Conservation (phyloP, 2,329 filamentous ascomycete species). For the Rhexocercosporidium sp. region DNA sequence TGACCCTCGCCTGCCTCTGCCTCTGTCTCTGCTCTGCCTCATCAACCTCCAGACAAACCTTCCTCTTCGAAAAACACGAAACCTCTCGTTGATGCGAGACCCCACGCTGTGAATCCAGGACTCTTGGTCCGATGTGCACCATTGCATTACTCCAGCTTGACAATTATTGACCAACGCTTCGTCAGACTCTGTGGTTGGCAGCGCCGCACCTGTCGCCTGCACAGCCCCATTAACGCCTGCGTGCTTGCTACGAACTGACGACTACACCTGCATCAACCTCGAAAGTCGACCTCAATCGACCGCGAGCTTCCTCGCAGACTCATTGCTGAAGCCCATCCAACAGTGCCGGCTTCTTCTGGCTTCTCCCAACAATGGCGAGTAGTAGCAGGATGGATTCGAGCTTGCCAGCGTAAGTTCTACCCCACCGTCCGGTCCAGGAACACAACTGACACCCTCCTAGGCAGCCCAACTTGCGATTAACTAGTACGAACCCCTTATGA, state of each 20-base stretch:
- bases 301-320: constrained; percentile 22
- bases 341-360: constrained; percentile 37
- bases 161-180: constrained; percentile 25
- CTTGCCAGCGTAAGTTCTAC: constrained; percentile 63
- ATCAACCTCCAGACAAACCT: constrained; percentile 18
- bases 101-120: constrained; percentile 13
- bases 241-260: constrained; percentile 23
- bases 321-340: constrained; percentile 42
- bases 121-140: constrained; percentile 21
- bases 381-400: constrained; percentile 61
- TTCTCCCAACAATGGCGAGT: constrained; percentile 49
- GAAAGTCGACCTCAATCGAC: constrained; percentile 22
- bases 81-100: constrained; percentile 21
- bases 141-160: constrained; percentile 21
- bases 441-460: constrained; percentile 49
- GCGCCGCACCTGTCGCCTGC: constrained; percentile 27
- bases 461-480: constrained; percentile 88
- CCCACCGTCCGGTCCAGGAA: constrained; percentile 20
- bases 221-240: constrained; percentile 34
- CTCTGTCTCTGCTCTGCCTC: constrained; percentile 9
- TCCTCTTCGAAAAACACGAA: constrained; percentile 16
- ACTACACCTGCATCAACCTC: constrained; percentile 26
- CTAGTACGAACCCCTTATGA: constrained; percentile 66
- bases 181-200: constrained; percentile 32
- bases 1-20: constrained; percentile 21